Base-by-base conservation (phyloP, 2,329 filamentous ascomycete species). In the Cytospora piceicola region DNA sequence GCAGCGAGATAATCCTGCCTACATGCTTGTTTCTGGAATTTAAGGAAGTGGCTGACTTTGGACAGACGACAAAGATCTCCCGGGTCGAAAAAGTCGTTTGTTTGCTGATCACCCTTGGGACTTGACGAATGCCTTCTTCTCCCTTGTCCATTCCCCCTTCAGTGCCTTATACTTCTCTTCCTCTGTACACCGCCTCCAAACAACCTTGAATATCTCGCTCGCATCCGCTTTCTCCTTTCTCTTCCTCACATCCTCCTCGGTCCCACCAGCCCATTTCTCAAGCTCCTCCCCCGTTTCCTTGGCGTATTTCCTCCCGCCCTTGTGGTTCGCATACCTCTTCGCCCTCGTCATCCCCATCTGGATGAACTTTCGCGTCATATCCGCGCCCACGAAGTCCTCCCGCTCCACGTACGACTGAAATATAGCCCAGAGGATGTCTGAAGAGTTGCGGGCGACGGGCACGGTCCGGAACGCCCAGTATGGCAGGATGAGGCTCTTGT, bases 341-440 rank as follows among this genome's bases (percentile, higher is more conserved):
- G 85, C 82, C 20, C 87, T 75, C 24, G 86, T 89, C 84, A 88
- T 88, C 2, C 86, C 82, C 87, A 89, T 89, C 73, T 89, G 85
- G 8, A 89, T 79, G 69, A 88, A 89, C 71, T 89, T 89, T 30
- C 86, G 77, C 22, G 80, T 75, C 86, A 89, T 89, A 64, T 89
- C 87, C 78, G 87, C 87, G 14, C 87, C 87, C 0, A 89, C 83
- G 64, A 89, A 87, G 72, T 89, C 86, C 4, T 75, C 76, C 8
- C 77, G 70, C 1, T 72, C 71, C n/a, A 83, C 77, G 70, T 86
- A 89, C 12, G 77, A 75, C 17, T 82, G 72, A 69, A 89, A 89
- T 3, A 81, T 78, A 0, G 69, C 63, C 74, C 80, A 84, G 0
- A 89, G 78, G 0, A 77, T 77, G 0, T 74, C 59, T 0, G 85